Evolutionary conservation across 805 yeast species (phyloP), one percentile per base, ranked within the genome.

Genomic region (Kuraishia ogatae): DNA sequence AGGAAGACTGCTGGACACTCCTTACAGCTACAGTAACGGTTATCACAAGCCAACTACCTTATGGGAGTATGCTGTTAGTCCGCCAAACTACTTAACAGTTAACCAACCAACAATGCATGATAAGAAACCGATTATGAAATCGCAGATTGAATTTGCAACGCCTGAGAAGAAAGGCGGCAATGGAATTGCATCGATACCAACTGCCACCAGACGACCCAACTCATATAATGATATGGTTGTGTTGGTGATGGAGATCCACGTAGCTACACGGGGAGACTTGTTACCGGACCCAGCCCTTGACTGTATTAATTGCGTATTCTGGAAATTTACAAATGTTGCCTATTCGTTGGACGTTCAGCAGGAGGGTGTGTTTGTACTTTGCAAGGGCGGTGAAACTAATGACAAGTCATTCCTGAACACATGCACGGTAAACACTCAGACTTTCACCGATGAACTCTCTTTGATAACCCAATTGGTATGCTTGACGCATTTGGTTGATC

Each of bases 181-280:
- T 58, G 77, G 80, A 50, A 76, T 66, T 55, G 61, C 67, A 1
- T 67, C 78, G 0, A 53, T 65, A 7, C 62, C 60, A 50, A 60
- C 64, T 1, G 61, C 68, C 26, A 54, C 61, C 50, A 43, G 70
- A 66, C 58, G 72, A 67, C 43, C 65, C 62, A 48, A 66, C 72
- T 54, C 75, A 1, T 79, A 72, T 57, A 75, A 74, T 52, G 71
- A 77, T 24, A 62, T 91, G 62, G 75, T 85, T 0, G 74, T 82
- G n/a, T 68, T 91, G 39, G 72, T 79, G 5, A 59, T 89, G 54
- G 98, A 93, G 62, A 64, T 89, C 0, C 92, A 85, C 66, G 83
- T 80, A 0, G 78, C 78, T 50, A 78, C 86, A 0, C 65, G 81
- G n/a, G 76, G 67, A 0, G 72, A 69, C 7, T 66, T 72, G 11